A percentile compares a stretch with the other conserved stretches of the same genome.
Evolutionary conservation across 331 rosid genomes (phyloP).

Genomic region (Quercus tomentella): DNA sequence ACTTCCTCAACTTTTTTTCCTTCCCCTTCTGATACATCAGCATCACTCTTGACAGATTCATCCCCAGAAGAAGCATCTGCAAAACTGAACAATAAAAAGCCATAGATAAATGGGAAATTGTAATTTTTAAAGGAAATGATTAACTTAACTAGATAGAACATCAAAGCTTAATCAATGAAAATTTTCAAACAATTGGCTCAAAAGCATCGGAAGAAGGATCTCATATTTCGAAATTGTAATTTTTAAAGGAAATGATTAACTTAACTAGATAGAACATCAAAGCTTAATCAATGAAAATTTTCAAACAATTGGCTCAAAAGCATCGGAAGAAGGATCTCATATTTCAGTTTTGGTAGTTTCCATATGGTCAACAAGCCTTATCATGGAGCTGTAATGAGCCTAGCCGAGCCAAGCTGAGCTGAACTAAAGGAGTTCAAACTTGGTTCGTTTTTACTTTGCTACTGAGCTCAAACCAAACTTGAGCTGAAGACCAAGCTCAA

Average conservation of each 20-base stretch:
- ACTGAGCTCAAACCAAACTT: too few relatives aligned
- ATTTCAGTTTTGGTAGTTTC: neutral
- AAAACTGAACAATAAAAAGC: constrained; percentile 52
- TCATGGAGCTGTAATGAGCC: neutral
- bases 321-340: neutral
- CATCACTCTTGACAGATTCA: constrained; percentile 44
- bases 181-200: neutral
- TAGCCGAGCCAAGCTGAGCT: too few relatives aligned
- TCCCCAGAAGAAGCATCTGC: constrained; percentile 59
- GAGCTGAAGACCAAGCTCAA: too few relatives aligned
- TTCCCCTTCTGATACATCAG: constrained; percentile 47
- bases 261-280: constrained; percentile 13
- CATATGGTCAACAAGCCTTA: neutral
- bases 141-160: constrained; percentile 5
- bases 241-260: constrained; percentile 5
- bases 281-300: constrained; percentile 4
- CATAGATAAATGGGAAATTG: constrained; percentile 17
- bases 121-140: constrained; percentile 8
- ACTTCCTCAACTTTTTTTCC: constrained; percentile 36
- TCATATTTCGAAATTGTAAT: neutral
- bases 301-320: neutral
- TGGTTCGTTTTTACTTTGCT: too few relatives aligned
- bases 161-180: constrained; percentile 17
- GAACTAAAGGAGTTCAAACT: too few relatives aligned
- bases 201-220: neutral